These are phyloP conservation scores for Boletus subcaerulescens DNA, from an alignment of 768 basidiomycete genomes.

Conservation along the genomic window DNA sequence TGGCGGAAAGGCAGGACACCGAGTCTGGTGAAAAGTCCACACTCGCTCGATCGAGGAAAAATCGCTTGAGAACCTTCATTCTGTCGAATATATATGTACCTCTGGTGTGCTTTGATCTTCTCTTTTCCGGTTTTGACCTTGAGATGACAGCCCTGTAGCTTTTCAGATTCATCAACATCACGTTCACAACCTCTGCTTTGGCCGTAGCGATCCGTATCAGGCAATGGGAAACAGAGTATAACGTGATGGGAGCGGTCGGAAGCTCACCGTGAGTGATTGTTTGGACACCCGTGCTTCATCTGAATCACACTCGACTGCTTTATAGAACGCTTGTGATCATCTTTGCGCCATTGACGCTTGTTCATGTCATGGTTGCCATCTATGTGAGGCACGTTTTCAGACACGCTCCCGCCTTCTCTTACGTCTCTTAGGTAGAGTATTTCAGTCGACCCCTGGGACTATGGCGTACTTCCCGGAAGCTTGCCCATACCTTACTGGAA, in stretches of 20 bases:
- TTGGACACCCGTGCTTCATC: not conserved
- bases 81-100: slow-evolving; percentile 77
- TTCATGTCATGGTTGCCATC: slow-evolving; percentile 82
- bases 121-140: not conserved
- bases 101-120: slow-evolving; percentile 46
- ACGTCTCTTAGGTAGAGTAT: slow-evolving; percentile 70
- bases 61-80: slow-evolving; percentile 61
- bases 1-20: slow-evolving; percentile 19
- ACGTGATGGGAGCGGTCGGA: slow-evolving; percentile 70
- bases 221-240: slow-evolving; percentile 45
- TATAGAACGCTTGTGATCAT: slow-evolving; percentile 77
- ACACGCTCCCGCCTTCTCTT: slow-evolving; percentile 16
- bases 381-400: slow-evolving; percentile 54
- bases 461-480: slow-evolving; percentile 85
- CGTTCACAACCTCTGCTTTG: slow-evolving; percentile 76
- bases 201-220: slow-evolving; percentile 79
- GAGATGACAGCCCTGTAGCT: slow-evolving; percentile 45
- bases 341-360: slow-evolving; percentile 76
- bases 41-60: slow-evolving; percentile 36
- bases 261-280: slow-evolving; percentile 67
- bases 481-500: slow-evolving; percentile 83
- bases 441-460: slow-evolving; percentile 90
- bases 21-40: slow-evolving; percentile 31
- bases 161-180: slow-evolving; percentile 81
- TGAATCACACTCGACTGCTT: not conserved